Conservation (phyloP, 371 early-diverging fungal species). For the Actinomucor elegans region DNA sequence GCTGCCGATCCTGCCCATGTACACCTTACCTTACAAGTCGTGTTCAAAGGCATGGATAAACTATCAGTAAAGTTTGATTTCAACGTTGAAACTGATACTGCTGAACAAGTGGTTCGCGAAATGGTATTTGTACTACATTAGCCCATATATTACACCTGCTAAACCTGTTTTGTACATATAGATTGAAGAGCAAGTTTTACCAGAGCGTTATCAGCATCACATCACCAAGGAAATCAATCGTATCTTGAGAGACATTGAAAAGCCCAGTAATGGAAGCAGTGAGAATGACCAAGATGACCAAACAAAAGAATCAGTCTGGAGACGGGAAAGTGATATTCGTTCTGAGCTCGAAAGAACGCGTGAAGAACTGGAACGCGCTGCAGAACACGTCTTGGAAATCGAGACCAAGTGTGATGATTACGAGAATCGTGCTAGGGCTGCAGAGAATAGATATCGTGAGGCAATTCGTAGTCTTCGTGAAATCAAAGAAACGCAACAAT, state of each 20-base stretch:
- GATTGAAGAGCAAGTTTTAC: slow-evolving; percentile 81
- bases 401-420: slow-evolving; percentile 32
- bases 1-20: slow-evolving; percentile 62
- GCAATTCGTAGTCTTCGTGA: slow-evolving; percentile 26
- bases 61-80: slow-evolving; percentile 89
- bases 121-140: slow-evolving; percentile 74
- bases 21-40: slow-evolving; percentile 74
- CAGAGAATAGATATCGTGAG: slow-evolving; percentile 35
- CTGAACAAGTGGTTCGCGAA: slow-evolving; percentile 88
- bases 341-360: slow-evolving; percentile 36
- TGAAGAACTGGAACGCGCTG: slow-evolving; percentile 26
- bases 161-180: slow-evolving; percentile 17
- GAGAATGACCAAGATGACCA: slow-evolving; percentile 42
- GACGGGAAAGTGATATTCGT: slow-evolving; percentile 40
- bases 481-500: slow-evolving; percentile 12
- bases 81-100: slow-evolving; percentile 85
- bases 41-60: slow-evolving; percentile 80
- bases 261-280: slow-evolving; percentile 29
- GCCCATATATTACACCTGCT: not conserved
- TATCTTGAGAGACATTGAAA: slow-evolving; percentile 74
- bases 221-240: slow-evolving; percentile 86
- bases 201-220: slow-evolving; percentile 69
- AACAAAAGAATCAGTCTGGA: slow-evolving; percentile 34
- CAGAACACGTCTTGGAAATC: slow-evolving; percentile 33
- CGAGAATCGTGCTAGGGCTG: slow-evolving; percentile 22